Percentiles rank a stretch among this genome's conserved stretches.
Evolutionary conservation across 257 asterid species (phyloP).

Genomic region (Echium plantagineum): DNA sequence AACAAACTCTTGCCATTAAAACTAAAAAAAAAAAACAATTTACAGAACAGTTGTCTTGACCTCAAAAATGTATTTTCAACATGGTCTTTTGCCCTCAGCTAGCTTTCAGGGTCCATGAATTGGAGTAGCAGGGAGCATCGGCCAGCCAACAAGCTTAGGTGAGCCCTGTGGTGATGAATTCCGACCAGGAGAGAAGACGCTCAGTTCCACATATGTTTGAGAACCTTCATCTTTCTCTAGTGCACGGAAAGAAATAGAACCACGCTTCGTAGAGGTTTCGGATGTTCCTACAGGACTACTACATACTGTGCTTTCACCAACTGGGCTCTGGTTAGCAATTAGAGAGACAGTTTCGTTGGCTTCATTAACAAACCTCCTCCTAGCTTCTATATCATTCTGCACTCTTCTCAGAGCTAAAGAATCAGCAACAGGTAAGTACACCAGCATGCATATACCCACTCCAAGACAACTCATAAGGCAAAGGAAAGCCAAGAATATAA

Average conservation of each 20-base stretch:
- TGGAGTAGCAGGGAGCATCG: constrained; percentile 41
- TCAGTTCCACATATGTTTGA: constrained; percentile 74
- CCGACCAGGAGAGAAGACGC: constrained; percentile 58
- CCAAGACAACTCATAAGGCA: constrained; percentile 59
- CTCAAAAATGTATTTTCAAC: constrained; percentile 45
- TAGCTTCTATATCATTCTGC: constrained; percentile 46
- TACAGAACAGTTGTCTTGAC: constrained; percentile 37
- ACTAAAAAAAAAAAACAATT: constrained; percentile 31
- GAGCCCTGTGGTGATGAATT: constrained; percentile 59
- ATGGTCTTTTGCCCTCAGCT: constrained; percentile 1
- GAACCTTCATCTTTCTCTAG: constrained; percentile 42
- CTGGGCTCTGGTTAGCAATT: constrained; percentile 51
- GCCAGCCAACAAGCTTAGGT: constrained; percentile 63
- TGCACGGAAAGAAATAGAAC: constrained; percentile 54
- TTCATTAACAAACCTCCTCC: constrained; percentile 33
- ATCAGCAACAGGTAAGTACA: constrained; percentile 75
- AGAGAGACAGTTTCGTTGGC: constrained; percentile 46
- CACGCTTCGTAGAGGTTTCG: constrained; percentile 34
- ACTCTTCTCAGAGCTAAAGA: constrained; percentile 53
- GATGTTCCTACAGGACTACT: constrained; percentile 32
- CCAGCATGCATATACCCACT: constrained; percentile 55
- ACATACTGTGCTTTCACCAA: constrained; percentile 26
- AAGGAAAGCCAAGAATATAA: constrained; percentile 66
- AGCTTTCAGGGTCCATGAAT: constrained; percentile 10
- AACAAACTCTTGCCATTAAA: constrained; percentile 2